Evolutionary conservation across 805 yeast genomes (phyloP).

Genomic region (Candida insectalens): DNA sequence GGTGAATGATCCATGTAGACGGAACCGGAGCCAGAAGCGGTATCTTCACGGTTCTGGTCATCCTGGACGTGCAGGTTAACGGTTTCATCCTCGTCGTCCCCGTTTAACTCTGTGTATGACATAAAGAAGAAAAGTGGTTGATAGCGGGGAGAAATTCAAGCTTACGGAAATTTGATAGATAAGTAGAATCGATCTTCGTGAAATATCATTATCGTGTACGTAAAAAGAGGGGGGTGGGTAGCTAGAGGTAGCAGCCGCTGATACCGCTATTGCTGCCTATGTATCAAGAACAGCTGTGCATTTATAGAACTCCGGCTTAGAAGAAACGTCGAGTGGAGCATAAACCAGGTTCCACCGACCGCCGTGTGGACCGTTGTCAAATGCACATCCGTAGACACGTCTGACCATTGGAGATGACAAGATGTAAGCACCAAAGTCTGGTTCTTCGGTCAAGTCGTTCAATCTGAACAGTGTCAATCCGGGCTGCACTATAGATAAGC

Average conservation of each 20-base stretch:
- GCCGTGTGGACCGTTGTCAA: not conserved
- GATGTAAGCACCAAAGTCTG: slow-evolving; percentile 9
- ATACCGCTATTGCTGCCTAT: too few relatives aligned
- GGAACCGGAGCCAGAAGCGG: too few relatives aligned
- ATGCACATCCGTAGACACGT: slow-evolving; percentile 6
- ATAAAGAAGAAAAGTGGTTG: too few relatives aligned
- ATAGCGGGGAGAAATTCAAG: too few relatives aligned
- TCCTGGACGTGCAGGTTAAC: not conserved
- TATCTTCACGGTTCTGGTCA: too few relatives aligned
- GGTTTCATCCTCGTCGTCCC: too few relatives aligned
- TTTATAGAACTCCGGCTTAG: not conserved
- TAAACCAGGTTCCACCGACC: slow-evolving; percentile 6
- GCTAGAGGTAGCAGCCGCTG: too few relatives aligned
- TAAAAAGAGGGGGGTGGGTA: too few relatives aligned
- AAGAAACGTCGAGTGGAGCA: not conserved
- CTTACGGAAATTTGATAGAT: too few relatives aligned
- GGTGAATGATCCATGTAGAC: not conserved
- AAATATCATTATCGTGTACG: too few relatives aligned
- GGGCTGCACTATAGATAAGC: slow-evolving; percentile 14
- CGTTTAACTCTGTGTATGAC: too few relatives aligned
- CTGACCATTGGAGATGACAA: slow-evolving; percentile 13
- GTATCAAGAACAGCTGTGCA: slow-evolving; percentile 1
- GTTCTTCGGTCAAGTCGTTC: slow-evolving; percentile 3
- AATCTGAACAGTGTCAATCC: slow-evolving; percentile 9
- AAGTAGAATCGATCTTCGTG: too few relatives aligned